Conservation (phyloP, 768 basidiomycete genomes). For the Galerina marginata region DNA sequence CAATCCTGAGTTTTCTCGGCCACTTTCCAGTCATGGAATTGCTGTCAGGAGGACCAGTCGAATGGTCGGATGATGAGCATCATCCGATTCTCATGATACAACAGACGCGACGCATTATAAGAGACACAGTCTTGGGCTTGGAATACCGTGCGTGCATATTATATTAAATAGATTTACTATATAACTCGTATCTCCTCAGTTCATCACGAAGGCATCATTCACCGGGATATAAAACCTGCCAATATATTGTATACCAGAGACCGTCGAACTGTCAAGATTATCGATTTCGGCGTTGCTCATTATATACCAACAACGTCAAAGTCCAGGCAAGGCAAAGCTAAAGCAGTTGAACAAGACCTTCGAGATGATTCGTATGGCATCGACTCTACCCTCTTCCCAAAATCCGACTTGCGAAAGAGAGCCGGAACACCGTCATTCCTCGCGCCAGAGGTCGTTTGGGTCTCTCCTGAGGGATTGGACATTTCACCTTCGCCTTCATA, state of each 20-base stretch:
- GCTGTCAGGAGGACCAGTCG: constrained; percentile 46
- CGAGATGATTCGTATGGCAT: constrained; percentile 20
- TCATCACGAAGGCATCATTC: constrained; percentile 65
- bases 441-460: constrained; percentile 51
- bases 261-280: constrained; percentile 78
- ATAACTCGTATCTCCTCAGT: constrained; percentile 29
- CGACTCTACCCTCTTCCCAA: constrained; percentile 40
- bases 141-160: constrained; percentile 44
- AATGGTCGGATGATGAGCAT: constrained; percentile 39
- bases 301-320: constrained; percentile 25
- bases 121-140: constrained; percentile 47
- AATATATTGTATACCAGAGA: constrained; percentile 71
- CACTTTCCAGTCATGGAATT: constrained; percentile 44
- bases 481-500: constrained; percentile 25
- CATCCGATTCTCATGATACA: constrained; percentile 39
- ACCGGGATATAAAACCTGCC: constrained; percentile 91
- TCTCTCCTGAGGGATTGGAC: constrained; percentile 32
- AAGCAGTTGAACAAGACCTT: constrained; percentile 14
- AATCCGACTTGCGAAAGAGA: constrained; percentile 43
- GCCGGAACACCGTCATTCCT: constrained; percentile 50
- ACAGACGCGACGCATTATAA: constrained; percentile 46
- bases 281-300: constrained; percentile 76
- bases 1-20: background rate
- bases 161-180: background rate
- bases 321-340: constrained; percentile 16